Base-by-base conservation (phyloP, 148 eudicot genomes). In the Hydrangea macrophylla region DNA sequence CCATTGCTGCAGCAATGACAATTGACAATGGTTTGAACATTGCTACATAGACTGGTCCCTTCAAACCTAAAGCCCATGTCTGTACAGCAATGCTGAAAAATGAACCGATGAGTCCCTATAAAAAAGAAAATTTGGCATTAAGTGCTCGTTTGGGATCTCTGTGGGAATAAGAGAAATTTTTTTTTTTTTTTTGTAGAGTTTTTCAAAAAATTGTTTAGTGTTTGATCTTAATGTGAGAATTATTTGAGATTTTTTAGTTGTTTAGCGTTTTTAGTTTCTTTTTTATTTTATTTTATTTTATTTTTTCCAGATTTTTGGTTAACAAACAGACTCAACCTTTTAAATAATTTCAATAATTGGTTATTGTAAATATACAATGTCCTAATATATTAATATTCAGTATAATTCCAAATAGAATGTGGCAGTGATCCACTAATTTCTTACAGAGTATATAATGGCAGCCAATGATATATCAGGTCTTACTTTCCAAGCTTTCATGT, bases 21-120 rank as follows among this genome's bases (percentile, higher is more conserved):
- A 89, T 89, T 17, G 94, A 86, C 42, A 88, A 23, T 67, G 95
- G 95, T 79, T 89, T 86, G 65, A 89, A 89, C 94, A 89, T 89
- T 13, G 95, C 81, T 13, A 89, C 74, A 57, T 76, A 89, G 18
- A 89, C 84, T 0, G 95, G 91, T 8, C 95, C 95, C 67, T 83
- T 86, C 23, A 80, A 51, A 24, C 66, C 87, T 45, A 89, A 55
- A 9, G 81, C 86, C 85, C 88, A 89, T 12, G 89, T 71, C 35
- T 82, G 89, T 26, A 86, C 48, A 6, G 80, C 70, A 58, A 80
- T 84, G 39, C 71, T 73, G 75, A 89, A 48, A 58, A 36, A 71
- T n/a, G 85, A 85, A 20, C 86, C 85, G 17, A 85, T 56, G 9
- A 86, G 4, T 13, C 88, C 87, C 89, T 86, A 45, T 13, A 45